Conservation (phyloP, 768 basidiomycete genomes). For the Rhizopogon salebrosus region DNA sequence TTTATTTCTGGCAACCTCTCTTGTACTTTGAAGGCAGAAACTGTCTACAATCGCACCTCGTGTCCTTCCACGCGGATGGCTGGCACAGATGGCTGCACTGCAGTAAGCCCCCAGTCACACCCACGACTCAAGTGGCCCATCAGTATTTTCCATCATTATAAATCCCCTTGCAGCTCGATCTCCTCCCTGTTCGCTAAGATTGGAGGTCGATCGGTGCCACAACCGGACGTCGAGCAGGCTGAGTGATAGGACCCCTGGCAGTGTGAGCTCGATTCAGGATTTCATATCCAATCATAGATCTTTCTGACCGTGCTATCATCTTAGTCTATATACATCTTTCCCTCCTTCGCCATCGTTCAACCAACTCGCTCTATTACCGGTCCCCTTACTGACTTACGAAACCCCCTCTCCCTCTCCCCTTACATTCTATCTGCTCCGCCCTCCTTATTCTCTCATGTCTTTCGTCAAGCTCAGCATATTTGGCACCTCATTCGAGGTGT, state of each 20-base stretch:
- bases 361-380: not conserved
- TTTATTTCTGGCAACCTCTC: not conserved
- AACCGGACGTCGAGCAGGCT: not conserved
- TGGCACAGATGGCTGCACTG: not conserved
- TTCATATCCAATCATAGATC: not conserved
- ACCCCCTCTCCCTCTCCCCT: not conserved
- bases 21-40: too few relatives aligned
- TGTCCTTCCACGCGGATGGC: not conserved
- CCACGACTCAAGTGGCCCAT: not conserved
- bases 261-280: not conserved
- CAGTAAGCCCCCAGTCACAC: not conserved
- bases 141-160: not conserved
- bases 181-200: not conserved
- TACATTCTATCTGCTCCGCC: not conserved
- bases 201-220: not conserved
- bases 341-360: conserved; percentile 12
- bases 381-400: not conserved
- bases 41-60: not conserved
- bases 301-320: conserved; percentile 8
- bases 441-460: conserved; percentile 48
- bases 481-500: conserved; percentile 93
- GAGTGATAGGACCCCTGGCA: not conserved
- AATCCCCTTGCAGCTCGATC: not conserved
- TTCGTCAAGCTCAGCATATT: conserved; percentile 99
- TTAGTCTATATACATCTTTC: conserved; percentile 2